These are phyloP conservation scores for Talaromyces stipitatus DNA, from an alignment of 495 filamentous ascomycete species.

Conservation along the genomic window DNA sequence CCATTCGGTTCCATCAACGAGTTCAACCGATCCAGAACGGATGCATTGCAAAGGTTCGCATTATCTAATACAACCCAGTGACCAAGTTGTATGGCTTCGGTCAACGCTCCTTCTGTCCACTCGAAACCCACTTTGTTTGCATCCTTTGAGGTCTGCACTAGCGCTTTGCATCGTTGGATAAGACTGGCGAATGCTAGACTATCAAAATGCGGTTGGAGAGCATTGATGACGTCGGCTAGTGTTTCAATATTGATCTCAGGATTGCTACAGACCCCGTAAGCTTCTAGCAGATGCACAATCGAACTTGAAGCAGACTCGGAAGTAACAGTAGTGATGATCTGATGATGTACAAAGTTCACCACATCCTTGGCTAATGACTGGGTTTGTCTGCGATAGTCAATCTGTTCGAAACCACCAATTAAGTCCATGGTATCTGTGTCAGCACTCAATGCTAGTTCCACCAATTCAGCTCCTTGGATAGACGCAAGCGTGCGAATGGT, in stretches of 20 bases:
- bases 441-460: constrained; percentile 76
- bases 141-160: constrained; percentile 42
- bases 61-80: constrained; percentile 94
- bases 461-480: constrained; percentile 59
- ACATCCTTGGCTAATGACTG: constrained; percentile 49
- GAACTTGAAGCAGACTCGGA: constrained; percentile 27
- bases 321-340: constrained; percentile 43
- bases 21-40: constrained; percentile 90
- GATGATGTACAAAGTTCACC: constrained; percentile 41
- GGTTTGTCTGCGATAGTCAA: constrained; percentile 65
- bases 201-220: constrained; percentile 20
- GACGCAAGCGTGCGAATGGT: constrained; percentile 74
- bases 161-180: constrained; percentile 22
- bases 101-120: constrained; percentile 90
- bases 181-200: constrained; percentile 25
- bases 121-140: constrained; percentile 70
- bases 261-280: constrained; percentile 26
- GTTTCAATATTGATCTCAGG: constrained; percentile 25
- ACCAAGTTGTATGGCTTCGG: constrained; percentile 77
- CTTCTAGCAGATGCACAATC: constrained; percentile 23
- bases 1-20: constrained; percentile 90
- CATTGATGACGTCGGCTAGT: constrained; percentile 26
- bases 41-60: constrained; percentile 91
- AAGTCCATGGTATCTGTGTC: constrained; percentile 96
- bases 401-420: constrained; percentile 93